Evolutionary conservation across 306 rosid genomes (phyloP), one percentile per base, ranked within the genome.

Genomic region (Quercus alba): DNA sequence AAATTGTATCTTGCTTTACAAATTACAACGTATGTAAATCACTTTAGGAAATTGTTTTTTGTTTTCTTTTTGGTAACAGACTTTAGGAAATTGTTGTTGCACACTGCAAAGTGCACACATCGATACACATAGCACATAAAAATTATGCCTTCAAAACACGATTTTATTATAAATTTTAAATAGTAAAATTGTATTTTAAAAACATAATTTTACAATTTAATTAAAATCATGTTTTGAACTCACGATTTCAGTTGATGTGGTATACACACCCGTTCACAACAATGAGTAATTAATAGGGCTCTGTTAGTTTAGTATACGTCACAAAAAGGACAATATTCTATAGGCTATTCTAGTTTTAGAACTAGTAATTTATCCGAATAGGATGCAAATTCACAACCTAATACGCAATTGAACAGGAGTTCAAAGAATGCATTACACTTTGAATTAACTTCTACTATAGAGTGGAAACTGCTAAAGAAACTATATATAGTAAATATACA

Each of bases 391-490:
- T 72, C 70, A 75, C 82, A 75, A 54, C 67, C 18, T 62, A 13
- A 19, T 35, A 8, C 14, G 21, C 49, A 18, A 59, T 23, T 59
- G 25, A 44, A 55, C 62, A 74, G 73, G 69, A 26, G 81, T 80
- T 76, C 59, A 84, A 85, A 89, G 80, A 90, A 85, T 83, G 63
- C 7, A 76, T 78, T 79, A 63, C 85, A 82, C 46, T 44, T 61
- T 25, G 31, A 80, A 70, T 54, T 33, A 46, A 41, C 31, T 72
- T 19, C 56, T 62, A 61, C 75, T 72, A 38, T 76, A 77, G 87
- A 73, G 21, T 33, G 61, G 41, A 72, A 84, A 79, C 72, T 64
- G 59, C 55, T 81, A 20, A 51, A 58, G 69, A 11, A 61, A 57
- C 72, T 63, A 35, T 19, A 35, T 19, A 19, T 19, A 67, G 51